phyloP scores from a whole-genome alignment of 192 early-diverging fungal genomes.

The Coemansia asiatica region DNA sequence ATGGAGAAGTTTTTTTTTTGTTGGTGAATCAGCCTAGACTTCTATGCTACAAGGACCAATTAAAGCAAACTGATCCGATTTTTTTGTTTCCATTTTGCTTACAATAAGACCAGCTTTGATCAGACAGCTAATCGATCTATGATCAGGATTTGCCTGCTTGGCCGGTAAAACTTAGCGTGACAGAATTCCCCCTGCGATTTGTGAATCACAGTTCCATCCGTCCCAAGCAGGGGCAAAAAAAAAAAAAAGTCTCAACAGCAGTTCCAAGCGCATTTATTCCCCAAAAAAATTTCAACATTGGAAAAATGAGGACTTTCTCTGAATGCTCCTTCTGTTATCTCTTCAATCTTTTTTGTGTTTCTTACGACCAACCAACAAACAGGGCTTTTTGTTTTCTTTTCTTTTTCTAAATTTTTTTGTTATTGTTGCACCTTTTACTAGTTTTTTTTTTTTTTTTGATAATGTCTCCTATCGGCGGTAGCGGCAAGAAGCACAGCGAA shows the following conservation, averaged over 20 bases:
- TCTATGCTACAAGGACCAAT: not conserved
- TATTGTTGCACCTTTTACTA: not conserved
- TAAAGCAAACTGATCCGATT: not conserved
- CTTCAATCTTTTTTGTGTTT: not conserved
- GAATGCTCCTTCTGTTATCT: not conserved
- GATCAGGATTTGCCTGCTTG: not conserved
- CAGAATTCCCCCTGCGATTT: not conserved
- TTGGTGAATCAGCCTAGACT: too few relatives aligned
- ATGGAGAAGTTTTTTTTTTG: too few relatives aligned
- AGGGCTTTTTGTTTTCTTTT: conserved; percentile 3
- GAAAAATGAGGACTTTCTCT: not conserved
- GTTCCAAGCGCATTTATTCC: not conserved
- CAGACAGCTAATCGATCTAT: not conserved
- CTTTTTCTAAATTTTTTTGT: not conserved
- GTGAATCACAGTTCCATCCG: not conserved
- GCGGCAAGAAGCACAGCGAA: conserved; percentile 73
- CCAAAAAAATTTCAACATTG: not conserved
- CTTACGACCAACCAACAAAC: too few relatives aligned
- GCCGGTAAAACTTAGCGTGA: not conserved
- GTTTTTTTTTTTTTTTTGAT: conserved; percentile 11
- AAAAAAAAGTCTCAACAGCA: not conserved
- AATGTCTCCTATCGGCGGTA: conserved; percentile 49
- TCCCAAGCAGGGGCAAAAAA: not conserved
- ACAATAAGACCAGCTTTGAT: not conserved
- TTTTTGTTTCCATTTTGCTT: not conserved